Evolutionary conservation across 2,329 filamentous ascomycete species (phyloP).

Genomic region (Penicillium sp.): DNA sequence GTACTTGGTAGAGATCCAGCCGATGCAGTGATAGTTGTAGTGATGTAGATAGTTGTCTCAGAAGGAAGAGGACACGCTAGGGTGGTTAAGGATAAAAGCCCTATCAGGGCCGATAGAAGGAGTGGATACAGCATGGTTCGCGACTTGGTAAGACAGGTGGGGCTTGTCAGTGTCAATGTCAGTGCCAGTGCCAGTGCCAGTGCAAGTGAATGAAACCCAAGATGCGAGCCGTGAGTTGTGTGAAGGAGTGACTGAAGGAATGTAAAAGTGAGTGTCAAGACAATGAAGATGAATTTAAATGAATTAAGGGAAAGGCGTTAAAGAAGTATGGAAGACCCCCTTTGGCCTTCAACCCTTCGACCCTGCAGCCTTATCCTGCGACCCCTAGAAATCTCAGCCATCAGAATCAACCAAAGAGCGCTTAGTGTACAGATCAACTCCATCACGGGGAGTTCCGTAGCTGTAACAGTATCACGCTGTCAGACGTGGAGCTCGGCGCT

Average conservation of each 20-base stretch:
- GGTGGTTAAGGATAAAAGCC: slow-evolving; percentile 2
- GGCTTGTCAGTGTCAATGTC: background rate
- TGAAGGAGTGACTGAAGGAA: background rate
- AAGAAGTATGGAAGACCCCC: background rate
- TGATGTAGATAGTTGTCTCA: too few species aligned
- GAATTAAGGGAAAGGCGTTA: background rate
- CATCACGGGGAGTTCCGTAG: background rate
- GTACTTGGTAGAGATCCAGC: too few species aligned
- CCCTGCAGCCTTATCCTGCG: background rate
- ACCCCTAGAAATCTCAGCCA: background rate
- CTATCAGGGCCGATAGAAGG: slow-evolving; percentile 7
- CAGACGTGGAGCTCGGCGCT: slow-evolving; percentile 4
- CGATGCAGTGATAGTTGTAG: too few species aligned
- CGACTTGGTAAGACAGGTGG: background rate
- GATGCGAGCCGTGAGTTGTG: background rate
- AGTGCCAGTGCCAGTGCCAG: background rate
- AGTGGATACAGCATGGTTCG: background rate
- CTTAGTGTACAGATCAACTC: background rate
- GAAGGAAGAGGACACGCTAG: background rate
- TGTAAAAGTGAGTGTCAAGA: background rate
- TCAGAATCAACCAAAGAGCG: background rate
- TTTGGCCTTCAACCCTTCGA: background rate
- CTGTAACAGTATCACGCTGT: slow-evolving; percentile 11
- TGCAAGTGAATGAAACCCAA: background rate
- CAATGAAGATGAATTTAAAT: background rate